phyloP scores from a whole-genome alignment of 176 grass and related monocot species.

The Lolium multiflorum region DNA sequence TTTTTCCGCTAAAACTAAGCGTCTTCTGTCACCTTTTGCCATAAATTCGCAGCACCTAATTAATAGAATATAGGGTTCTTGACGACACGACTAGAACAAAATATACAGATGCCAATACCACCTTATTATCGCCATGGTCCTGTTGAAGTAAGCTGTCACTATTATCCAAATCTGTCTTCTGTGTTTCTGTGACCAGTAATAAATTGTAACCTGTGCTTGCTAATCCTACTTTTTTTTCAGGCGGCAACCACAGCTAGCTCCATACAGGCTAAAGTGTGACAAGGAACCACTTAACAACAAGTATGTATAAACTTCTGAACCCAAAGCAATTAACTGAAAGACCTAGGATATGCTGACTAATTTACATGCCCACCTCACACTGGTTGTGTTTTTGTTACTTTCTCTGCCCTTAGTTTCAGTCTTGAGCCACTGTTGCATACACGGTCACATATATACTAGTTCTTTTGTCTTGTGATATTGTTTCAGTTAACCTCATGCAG shows the following conservation, averaged over 20 bases:
- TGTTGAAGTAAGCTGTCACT: background rate
- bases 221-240: conserved; percentile 63
- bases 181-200: background rate
- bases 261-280: conserved; percentile 96
- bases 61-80: conserved; percentile 19
- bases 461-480: conserved; percentile 21
- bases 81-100: background rate
- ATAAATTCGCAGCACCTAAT: conserved; percentile 1
- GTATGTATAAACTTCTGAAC: conserved; percentile 55
- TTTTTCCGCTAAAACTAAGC: background rate
- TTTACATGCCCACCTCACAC: background rate
- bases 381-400: background rate
- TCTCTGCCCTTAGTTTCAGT: conserved; percentile 3
- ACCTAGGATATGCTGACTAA: background rate
- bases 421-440: background rate
- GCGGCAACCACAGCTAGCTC: conserved; percentile 82
- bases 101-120: background rate
- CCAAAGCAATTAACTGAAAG: conserved; percentile 24
- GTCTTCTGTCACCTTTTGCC: background rate
- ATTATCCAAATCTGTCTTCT: background rate
- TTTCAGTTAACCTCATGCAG: conserved; percentile 18
- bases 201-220: conserved; percentile 12
- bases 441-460: conserved; percentile 13
- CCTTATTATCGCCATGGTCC: conserved; percentile 17
- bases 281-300: conserved; percentile 84